These are phyloP conservation scores for Syzygium grande DNA, from an alignment of 345 rosid genomes.

Conservation along the genomic window DNA sequence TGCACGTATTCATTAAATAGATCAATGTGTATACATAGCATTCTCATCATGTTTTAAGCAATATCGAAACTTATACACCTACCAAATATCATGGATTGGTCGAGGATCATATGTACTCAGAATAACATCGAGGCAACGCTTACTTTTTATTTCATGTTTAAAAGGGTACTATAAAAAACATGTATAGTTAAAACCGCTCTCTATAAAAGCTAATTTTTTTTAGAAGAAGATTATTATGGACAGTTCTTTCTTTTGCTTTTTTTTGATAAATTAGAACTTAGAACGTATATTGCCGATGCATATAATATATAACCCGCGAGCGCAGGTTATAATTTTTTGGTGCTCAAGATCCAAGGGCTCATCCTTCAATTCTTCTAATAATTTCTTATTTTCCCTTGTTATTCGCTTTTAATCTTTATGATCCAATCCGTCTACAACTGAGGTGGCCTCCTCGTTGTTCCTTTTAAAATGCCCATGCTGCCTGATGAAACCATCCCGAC, in stretches of 20 bases:
- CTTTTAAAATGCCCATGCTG: not conserved
- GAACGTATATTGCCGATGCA: not conserved
- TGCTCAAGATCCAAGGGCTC: not conserved
- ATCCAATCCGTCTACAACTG: not conserved
- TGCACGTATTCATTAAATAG: not conserved
- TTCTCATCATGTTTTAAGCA: not conserved
- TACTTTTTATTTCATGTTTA: not conserved
- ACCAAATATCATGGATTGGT: rapidly evolving
- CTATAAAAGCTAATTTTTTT: not conserved
- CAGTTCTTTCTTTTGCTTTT: not conserved
- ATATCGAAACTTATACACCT: not conserved
- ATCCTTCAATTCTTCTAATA: not conserved
- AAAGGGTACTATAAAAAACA: not conserved
- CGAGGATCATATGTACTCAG: not conserved
- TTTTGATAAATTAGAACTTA: not conserved
- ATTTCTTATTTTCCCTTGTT: not conserved
- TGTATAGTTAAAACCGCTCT: not conserved
- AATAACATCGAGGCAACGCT: not conserved
- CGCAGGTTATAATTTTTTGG: not conserved
- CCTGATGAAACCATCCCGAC: not conserved
- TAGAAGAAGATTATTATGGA: not conserved
- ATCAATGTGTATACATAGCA: not conserved
- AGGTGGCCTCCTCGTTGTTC: not conserved
- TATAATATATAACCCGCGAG: not conserved
- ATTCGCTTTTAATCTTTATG: not conserved